These are phyloP conservation scores for Trichophyton rubrum DNA, from an alignment of 2,329 filamentous ascomycete species.

Conservation along the genomic window DNA sequence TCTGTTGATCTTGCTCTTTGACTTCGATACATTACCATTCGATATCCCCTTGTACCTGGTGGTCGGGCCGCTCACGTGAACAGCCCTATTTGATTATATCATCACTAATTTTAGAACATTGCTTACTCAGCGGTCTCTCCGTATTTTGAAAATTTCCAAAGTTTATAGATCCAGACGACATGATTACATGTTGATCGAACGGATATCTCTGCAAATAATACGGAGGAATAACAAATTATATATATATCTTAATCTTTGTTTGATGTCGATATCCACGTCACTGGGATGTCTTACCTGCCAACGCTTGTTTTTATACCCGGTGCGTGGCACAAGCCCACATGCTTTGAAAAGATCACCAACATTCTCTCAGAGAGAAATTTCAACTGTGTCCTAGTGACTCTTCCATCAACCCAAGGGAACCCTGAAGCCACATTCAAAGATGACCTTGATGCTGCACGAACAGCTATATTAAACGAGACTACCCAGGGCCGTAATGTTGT, in stretches of 20 bases:
- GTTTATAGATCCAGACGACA: neutral
- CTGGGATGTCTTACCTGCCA: neutral
- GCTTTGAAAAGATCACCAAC: neutral
- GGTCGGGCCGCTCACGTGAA: neutral
- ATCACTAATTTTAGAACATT: neutral
- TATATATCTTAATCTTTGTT: no score
- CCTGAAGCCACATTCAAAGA: neutral
- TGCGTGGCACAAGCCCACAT: neutral
- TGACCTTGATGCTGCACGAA: neutral
- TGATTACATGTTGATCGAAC: no score
- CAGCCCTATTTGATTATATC: neutral
- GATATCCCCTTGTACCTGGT: neutral
- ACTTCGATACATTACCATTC: neutral
- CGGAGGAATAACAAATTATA: no score
- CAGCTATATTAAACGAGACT: neutral
- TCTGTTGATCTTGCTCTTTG: neutral
- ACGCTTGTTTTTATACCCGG: neutral
- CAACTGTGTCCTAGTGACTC: neutral
- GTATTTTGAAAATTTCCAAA: neutral
- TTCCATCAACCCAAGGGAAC: neutral
- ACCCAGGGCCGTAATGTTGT: neutral
- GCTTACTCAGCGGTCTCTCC: neutral
- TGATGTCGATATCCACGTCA: no score
- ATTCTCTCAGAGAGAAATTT: neutral
- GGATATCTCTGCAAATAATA: no score